phyloP scores from a whole-genome alignment of 306 rosid species.

The Prunus padus region DNA sequence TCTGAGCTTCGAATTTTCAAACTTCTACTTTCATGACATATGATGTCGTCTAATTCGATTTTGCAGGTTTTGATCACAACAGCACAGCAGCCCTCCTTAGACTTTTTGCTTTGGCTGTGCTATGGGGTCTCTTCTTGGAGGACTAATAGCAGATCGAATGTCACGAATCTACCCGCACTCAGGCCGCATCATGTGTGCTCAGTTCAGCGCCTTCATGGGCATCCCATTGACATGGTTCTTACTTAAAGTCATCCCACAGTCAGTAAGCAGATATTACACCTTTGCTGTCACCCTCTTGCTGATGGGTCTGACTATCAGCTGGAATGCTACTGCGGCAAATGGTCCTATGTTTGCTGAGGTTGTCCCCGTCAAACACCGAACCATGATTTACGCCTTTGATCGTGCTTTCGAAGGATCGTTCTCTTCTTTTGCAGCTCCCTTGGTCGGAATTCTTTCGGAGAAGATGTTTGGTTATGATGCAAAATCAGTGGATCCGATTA shows the following conservation, averaged over 20 bases:
- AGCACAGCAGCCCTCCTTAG: slow-evolving; percentile 75
- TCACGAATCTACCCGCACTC: slow-evolving; percentile 72
- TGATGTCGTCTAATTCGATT: slow-evolving; percentile 15
- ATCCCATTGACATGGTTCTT: slow-evolving; percentile 89
- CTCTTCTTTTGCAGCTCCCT: slow-evolving; percentile 92
- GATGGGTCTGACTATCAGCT: slow-evolving; percentile 94
- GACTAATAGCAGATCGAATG: slow-evolving; percentile 67
- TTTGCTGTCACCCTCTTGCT: slow-evolving; percentile 69
- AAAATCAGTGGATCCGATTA: slow-evolving; percentile 59
- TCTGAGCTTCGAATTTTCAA: not conserved
- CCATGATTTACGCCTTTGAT: slow-evolving; percentile 96
- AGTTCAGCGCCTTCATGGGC: slow-evolving; percentile 93
- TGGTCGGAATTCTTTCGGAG: slow-evolving; percentile 96
- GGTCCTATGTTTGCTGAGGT: slow-evolving; percentile 97
- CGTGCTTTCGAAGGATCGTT: slow-evolving; percentile 96
- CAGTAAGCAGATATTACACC: slow-evolving; percentile 59
- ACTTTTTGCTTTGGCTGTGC: slow-evolving; percentile 91
- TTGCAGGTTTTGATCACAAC: slow-evolving; percentile 85
- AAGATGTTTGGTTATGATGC: slow-evolving; percentile 76
- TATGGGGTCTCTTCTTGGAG: slow-evolving; percentile 74
- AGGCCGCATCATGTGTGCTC: slow-evolving; percentile 89
- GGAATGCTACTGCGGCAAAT: slow-evolving; percentile 85
- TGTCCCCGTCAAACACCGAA: slow-evolving; percentile 80
- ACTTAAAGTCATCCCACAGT: slow-evolving; percentile 76
- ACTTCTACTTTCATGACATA: slow-evolving; percentile 4